Conservation (phyloP, 345 rosid genomes). For the Eucalyptus leucophloia region DNA sequence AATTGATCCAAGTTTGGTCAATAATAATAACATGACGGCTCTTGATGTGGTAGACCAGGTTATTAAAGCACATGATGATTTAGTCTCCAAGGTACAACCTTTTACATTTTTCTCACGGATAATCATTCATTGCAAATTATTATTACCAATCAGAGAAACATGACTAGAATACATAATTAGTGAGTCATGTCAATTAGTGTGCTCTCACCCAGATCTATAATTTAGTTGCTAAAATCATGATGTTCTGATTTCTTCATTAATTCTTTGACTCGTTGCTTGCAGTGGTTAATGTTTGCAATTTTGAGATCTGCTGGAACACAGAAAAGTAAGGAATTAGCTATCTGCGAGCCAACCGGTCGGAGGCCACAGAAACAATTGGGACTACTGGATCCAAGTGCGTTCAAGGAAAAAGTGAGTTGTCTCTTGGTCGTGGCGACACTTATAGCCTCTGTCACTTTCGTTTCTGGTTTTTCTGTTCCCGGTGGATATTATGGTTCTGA, state of each 20-base stretch:
- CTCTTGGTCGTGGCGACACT: too few relatives aligned
- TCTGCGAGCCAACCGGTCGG: background rate
- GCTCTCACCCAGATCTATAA: background rate
- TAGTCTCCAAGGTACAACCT: background rate
- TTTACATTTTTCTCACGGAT: background rate
- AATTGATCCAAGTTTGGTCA: background rate
- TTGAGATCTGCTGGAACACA: accelerated
- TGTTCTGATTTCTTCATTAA: too few relatives aligned
- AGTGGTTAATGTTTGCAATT: accelerated
- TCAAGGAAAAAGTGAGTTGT: accelerated
- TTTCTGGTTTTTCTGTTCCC: background rate
- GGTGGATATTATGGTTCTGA: background rate
- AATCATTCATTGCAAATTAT: background rate
- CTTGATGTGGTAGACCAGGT: accelerated
- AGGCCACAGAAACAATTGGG: too few relatives aligned
- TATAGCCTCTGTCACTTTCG: background rate
- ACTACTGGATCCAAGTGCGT: accelerated
- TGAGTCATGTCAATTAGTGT: background rate
- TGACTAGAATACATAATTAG: background rate
- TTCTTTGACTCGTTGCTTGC: background rate
- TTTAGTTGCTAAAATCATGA: background rate
- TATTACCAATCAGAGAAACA: background rate
- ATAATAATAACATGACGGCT: background rate
- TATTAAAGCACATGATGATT: accelerated
- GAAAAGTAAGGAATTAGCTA: accelerated